These are phyloP conservation scores for Begonia fuchsioides DNA, from an alignment of 306 rosid genomes.

Conservation along the genomic window DNA sequence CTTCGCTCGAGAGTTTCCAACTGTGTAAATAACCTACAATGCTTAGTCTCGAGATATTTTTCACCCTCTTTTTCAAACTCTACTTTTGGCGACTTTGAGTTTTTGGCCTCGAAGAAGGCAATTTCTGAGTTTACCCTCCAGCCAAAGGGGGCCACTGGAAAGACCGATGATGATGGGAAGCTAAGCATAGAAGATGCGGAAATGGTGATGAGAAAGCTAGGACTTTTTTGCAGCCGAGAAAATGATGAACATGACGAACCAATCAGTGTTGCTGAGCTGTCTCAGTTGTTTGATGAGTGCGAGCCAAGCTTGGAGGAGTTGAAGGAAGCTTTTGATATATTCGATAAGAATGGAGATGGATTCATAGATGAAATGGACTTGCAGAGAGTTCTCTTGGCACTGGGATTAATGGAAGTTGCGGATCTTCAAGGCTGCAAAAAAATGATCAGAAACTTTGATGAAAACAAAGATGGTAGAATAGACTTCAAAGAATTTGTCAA, in stretches of 20 bases:
- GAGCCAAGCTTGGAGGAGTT: slow-evolving; percentile 70
- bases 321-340: slow-evolving; percentile 68
- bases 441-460: slow-evolving; percentile 44
- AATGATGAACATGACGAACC: slow-evolving; percentile 27
- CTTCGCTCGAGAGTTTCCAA: no score
- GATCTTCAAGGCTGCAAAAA: slow-evolving; percentile 32
- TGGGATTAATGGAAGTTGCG: slow-evolving; percentile 44
- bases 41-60: no score
- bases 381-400: slow-evolving; percentile 37
- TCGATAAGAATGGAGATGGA: slow-evolving; percentile 64
- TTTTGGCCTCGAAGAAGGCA: slow-evolving; percentile 7
- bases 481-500: slow-evolving; percentile 56
- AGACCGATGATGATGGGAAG: slow-evolving; percentile 18
- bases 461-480: slow-evolving; percentile 48
- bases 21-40: no score
- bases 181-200: slow-evolving; percentile 35
- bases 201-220: slow-evolving; percentile 36
- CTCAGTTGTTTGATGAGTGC: slow-evolving; percentile 50
- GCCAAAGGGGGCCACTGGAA: slow-evolving; percentile 3
- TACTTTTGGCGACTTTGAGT: slow-evolving; percentile 8
- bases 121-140: slow-evolving; percentile 11
- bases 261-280: slow-evolving; percentile 25
- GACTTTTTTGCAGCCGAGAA: slow-evolving; percentile 40
- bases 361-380: slow-evolving; percentile 58
- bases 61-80: no score